A percentile compares a stretch with the other conserved stretches of the same genome.
Evolutionary conservation across 352 stramenopile species (phyloP).

Genomic region (Globisporangium okanoganense): DNA sequence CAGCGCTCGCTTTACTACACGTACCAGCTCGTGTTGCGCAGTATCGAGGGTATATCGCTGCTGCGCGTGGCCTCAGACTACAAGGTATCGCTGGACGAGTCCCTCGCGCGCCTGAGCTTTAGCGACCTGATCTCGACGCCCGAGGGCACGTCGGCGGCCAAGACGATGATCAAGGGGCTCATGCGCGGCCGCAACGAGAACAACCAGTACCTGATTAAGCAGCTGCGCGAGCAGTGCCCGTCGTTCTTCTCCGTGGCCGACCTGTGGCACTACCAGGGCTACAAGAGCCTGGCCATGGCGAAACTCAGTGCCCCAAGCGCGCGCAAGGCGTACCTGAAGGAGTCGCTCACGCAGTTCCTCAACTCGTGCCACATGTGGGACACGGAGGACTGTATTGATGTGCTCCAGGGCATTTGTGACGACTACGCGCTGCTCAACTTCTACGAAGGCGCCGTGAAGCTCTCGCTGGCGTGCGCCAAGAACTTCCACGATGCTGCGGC

Average conservation of each 20-base stretch:
- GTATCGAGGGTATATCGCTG: slow-evolving; percentile 77
- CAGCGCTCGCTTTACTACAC: slow-evolving; percentile 80
- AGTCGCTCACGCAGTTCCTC: slow-evolving; percentile 77
- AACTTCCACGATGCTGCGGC: slow-evolving; percentile 72
- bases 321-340: slow-evolving; percentile 54
- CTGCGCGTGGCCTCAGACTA: slow-evolving; percentile 61
- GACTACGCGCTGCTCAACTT: slow-evolving; percentile 77
- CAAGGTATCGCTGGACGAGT: slow-evolving; percentile 64
- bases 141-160: slow-evolving; percentile 55
- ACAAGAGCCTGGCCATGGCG: slow-evolving; percentile 76
- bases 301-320: slow-evolving; percentile 69
- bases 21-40: slow-evolving; percentile 72
- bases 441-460: slow-evolving; percentile 85
- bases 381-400: slow-evolving; percentile 68
- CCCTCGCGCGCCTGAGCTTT: slow-evolving; percentile 61
- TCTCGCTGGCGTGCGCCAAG: slow-evolving; percentile 72
- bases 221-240: slow-evolving; percentile 80
- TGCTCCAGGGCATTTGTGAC: slow-evolving; percentile 76
- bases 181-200: slow-evolving; percentile 79
- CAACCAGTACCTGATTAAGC: slow-evolving; percentile 78
- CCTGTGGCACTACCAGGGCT: slow-evolving; percentile 81
- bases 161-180: slow-evolving; percentile 74
- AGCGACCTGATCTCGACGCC: slow-evolving; percentile 71
- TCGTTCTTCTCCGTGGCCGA: slow-evolving; percentile 82
- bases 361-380: slow-evolving; percentile 86